A percentile compares a stretch with the other conserved stretches of the same genome.
phyloP scores from a whole-genome alignment of 257 asterid genomes.

The Solanum sejunctum region DNA sequence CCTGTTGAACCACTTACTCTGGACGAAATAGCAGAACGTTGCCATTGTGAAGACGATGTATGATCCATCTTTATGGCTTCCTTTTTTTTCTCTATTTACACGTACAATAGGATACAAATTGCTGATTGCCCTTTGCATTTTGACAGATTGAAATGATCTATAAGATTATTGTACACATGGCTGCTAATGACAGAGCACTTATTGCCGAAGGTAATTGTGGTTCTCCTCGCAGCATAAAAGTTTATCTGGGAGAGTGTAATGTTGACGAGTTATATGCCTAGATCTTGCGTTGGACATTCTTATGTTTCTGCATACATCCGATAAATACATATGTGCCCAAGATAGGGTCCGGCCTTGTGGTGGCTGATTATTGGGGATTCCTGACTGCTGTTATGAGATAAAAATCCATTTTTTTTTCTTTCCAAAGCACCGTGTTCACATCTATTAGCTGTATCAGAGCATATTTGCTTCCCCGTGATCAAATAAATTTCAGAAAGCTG shows the following conservation, averaged over 20 bases:
- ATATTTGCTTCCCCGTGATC: background rate
- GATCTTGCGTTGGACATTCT: background rate
- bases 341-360: background rate
- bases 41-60: constrained; percentile 76
- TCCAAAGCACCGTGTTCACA: background rate
- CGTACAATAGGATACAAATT: background rate
- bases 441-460: background rate
- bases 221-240: constrained; percentile 84
- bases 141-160: constrained; percentile 96
- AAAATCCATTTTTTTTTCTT: background rate
- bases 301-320: background rate
- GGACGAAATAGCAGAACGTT: constrained; percentile 77
- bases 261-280: constrained; percentile 68
- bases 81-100: background rate
- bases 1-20: constrained; percentile 90
- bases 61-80: background rate
- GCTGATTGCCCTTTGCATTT: constrained; percentile 3
- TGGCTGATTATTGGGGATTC: constrained; percentile 3
- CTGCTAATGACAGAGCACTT: constrained; percentile 97
- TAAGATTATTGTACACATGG: constrained; percentile 89
- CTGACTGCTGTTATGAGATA: background rate
- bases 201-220: constrained; percentile 97
- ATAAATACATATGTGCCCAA: background rate
- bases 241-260: constrained; percentile 86
- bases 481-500: background rate